A percentile compares a stretch with the other conserved stretches of the same genome.
phyloP scores from a whole-genome alignment of 352 stramenopile genomes.

The Phytophthora colocasiae region DNA sequence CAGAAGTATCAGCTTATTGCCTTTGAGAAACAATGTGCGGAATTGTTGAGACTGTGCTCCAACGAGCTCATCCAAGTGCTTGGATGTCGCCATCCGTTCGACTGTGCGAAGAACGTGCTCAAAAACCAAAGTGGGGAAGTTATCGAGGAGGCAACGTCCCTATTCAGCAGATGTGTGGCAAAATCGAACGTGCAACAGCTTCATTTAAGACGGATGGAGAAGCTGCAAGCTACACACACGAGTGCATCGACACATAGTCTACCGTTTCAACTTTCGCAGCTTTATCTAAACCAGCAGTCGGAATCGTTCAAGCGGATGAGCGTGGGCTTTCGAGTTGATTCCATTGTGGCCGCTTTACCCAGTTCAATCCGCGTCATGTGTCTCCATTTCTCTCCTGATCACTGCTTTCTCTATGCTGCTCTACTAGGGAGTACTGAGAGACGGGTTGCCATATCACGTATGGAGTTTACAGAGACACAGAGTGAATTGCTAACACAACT shows the following conservation, averaged over 20 bases:
- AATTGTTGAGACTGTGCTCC: conserved; percentile 46
- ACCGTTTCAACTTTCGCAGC: conserved; percentile 68
- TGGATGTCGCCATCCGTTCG: conserved; percentile 54
- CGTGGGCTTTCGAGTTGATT: conserved; percentile 46
- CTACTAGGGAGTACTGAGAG: conserved; percentile 50
- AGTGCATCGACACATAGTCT: conserved; percentile 60
- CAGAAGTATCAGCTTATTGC: conserved; percentile 50
- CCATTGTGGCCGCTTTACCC: conserved; percentile 51
- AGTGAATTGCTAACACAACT: conserved; percentile 37
- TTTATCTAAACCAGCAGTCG: conserved; percentile 73
- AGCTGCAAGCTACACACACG: conserved; percentile 38
- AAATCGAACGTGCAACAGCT: conserved; percentile 55
- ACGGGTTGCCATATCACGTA: conserved; percentile 52
- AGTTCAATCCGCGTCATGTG: conserved; percentile 47
- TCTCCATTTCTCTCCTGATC: conserved; percentile 77
- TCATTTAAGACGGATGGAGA: conserved; percentile 55
- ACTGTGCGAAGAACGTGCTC: conserved; percentile 64
- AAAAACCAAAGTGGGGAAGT: conserved; percentile 64
- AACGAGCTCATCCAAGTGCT: conserved; percentile 71
- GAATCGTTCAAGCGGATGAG: conserved; percentile 71
- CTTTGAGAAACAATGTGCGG: conserved; percentile 51
- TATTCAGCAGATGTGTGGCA: conserved; percentile 48
- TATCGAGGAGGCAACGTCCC: conserved; percentile 38
- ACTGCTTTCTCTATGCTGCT: conserved; percentile 67
- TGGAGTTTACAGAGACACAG: conserved; percentile 63